These are phyloP conservation scores for Begonia peltatifolia DNA, from an alignment of 306 rosid genomes.

Conservation along the genomic window DNA sequence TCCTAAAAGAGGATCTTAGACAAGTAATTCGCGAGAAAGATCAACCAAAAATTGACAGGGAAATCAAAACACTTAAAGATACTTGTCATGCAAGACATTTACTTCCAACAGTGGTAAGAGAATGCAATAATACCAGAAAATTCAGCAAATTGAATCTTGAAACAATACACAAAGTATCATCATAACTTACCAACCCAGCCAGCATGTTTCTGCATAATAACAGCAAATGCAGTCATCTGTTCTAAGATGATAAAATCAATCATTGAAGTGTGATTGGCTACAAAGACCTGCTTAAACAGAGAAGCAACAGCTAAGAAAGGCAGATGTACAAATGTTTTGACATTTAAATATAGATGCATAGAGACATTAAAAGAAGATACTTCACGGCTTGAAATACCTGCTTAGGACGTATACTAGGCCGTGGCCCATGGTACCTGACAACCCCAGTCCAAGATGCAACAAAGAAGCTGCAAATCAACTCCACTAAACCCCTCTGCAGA, in stretches of 20 bases:
- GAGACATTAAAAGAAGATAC: constrained; percentile 5
- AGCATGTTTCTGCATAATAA: constrained; percentile 95
- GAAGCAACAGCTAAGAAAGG: constrained; percentile 5
- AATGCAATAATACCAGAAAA: no score
- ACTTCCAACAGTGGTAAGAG: no score
- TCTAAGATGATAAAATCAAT: constrained; percentile 90
- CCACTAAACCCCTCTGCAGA: constrained; percentile 75
- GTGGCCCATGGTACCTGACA: constrained; percentile 93
- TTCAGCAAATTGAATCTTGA: no score
- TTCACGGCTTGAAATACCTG: constrained; percentile 32
- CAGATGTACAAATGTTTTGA: constrained; percentile 8
- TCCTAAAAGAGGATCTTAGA: no score
- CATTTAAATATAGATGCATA: neutral
- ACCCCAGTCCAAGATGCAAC: constrained; percentile 99
- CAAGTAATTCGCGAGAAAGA: no score
- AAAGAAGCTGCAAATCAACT: constrained; percentile 93
- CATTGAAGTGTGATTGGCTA: constrained; percentile 95
- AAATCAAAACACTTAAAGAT: no score
- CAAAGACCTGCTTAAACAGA: constrained; percentile 60
- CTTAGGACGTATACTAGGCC: constrained; percentile 81
- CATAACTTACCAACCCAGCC: constrained; percentile 95
- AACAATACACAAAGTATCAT: neutral
- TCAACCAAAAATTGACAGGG: no score
- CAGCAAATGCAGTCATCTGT: constrained; percentile 99
- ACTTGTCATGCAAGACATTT: no score